Conservation (phyloP, 306 rosid genomes). For the Citrullus amarus region DNA sequence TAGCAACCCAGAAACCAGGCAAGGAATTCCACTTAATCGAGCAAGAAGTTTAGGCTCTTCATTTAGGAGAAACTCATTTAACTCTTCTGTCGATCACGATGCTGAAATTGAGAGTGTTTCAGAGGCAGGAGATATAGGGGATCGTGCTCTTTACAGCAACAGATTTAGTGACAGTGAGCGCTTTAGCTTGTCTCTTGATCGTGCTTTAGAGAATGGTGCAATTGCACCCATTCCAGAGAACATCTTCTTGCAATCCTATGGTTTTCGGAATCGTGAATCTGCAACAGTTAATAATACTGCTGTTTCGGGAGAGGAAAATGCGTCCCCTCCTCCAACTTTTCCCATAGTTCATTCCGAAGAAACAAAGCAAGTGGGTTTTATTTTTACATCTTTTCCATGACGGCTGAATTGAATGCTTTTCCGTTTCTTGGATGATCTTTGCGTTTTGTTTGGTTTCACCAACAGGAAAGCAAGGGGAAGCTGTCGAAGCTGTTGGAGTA, state of each 20-base stretch:
- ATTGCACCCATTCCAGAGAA: slow-evolving; percentile 27
- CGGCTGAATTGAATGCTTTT: neutral
- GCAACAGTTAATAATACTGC: slow-evolving; percentile 8
- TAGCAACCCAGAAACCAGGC: slow-evolving; percentile 7
- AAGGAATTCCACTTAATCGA: slow-evolving; percentile 16
- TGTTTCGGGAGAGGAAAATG: slow-evolving; percentile 21
- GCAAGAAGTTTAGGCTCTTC: slow-evolving; percentile 35
- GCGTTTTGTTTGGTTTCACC: neutral
- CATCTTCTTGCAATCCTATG: slow-evolving; percentile 14
- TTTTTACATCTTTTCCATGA: neutral
- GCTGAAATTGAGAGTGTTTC: slow-evolving; percentile 43
- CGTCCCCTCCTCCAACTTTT: slow-evolving; percentile 22
- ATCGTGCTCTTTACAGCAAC: slow-evolving; percentile 51
- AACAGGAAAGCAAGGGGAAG: slow-evolving; percentile 15
- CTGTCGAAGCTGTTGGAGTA: slow-evolving; percentile 30
- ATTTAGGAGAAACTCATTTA: slow-evolving; percentile 38
- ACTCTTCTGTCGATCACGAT: slow-evolving; percentile 29
- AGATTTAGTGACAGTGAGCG: slow-evolving; percentile 37
- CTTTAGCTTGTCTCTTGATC: slow-evolving; percentile 27
- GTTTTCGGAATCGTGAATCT: slow-evolving; percentile 8
- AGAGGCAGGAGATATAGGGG: slow-evolving; percentile 89
- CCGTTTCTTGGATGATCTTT: neutral
- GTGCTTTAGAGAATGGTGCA: slow-evolving; percentile 29
- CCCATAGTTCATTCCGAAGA: slow-evolving; percentile 24
- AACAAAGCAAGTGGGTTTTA: slow-evolving; percentile 32